phyloP scores from a whole-genome alignment of 139 green algal genomes.

The Parachlorella kessleri region DNA sequence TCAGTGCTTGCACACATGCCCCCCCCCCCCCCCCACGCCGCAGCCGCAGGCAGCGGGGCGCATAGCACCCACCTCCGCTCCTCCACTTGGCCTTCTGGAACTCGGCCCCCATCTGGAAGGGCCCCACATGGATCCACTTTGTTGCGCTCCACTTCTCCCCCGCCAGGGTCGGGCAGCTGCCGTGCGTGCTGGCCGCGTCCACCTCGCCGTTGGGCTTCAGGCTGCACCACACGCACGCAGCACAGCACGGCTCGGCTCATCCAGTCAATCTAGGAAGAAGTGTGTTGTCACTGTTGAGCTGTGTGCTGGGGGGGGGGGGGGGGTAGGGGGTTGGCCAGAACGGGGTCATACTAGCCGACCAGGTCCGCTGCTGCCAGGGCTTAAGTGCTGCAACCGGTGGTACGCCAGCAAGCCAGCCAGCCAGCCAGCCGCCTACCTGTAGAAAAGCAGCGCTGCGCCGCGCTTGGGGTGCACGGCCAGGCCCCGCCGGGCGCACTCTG shows the following conservation, averaged over 20 bases:
- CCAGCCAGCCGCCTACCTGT: slow-evolving; percentile 23
- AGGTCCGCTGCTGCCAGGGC: too few relatives aligned
- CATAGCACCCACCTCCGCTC: too few relatives aligned
- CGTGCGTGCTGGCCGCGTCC: slow-evolving; percentile 68
- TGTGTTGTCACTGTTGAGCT: too few relatives aligned
- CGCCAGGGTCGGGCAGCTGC: slow-evolving; percentile 68
- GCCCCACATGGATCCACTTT: slow-evolving; percentile 66
- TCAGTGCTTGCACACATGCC: too few relatives aligned
- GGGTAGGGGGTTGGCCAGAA: background rate
- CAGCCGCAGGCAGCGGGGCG: too few relatives aligned
- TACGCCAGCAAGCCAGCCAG: too few relatives aligned
- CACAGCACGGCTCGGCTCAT: too few relatives aligned
- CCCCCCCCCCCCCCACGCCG: too few relatives aligned
- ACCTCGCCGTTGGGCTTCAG: slow-evolving; percentile 62
- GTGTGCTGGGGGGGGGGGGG: background rate
- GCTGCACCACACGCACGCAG: too few relatives aligned
- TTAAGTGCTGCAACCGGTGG: too few relatives aligned
- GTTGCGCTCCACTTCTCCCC: slow-evolving; percentile 59
- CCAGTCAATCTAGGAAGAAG: too few relatives aligned
- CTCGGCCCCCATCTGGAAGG: slow-evolving; percentile 8
- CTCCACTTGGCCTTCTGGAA: background rate
- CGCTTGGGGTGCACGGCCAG: slow-evolving; percentile 55
- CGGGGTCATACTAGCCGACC: too few relatives aligned
- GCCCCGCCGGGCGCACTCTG: slow-evolving; percentile 51
- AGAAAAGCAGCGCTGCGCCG: slow-evolving; percentile 67